These are phyloP conservation scores for Tolypocladium inflatum DNA, from an alignment of 2,329 filamentous ascomycete species.

Conservation along the genomic window DNA sequence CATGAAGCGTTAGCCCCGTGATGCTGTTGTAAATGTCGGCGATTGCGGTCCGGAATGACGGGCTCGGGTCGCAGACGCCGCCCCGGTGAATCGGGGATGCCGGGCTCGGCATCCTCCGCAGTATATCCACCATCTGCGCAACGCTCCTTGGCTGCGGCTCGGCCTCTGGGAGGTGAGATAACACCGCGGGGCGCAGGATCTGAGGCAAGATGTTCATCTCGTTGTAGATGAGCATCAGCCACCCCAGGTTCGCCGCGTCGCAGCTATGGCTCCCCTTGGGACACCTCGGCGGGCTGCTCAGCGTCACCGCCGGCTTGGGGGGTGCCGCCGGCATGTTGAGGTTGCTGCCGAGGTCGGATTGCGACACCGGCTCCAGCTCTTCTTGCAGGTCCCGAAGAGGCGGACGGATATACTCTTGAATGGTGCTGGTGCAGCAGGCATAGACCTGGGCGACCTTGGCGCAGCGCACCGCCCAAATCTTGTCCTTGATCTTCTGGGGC, in stretches of 20 bases:
- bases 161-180: constrained; percentile 12
- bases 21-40: constrained; percentile 43
- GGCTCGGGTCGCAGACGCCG: constrained; percentile 39
- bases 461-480: constrained; percentile 35
- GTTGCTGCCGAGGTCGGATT: constrained; percentile 10
- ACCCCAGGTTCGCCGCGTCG: constrained; percentile 43
- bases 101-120: constrained; percentile 34
- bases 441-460: constrained; percentile 42
- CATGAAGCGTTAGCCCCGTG: constrained; percentile 35
- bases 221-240: constrained; percentile 41
- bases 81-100: constrained; percentile 28
- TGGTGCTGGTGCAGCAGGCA: constrained; percentile 30
- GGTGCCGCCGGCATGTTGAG: constrained; percentile 9
- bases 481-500: constrained; percentile 37
- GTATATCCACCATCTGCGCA: constrained; percentile 32
- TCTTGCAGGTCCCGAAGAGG: constrained; percentile 12
- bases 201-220: constrained; percentile 34
- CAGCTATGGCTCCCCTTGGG: constrained; percentile 39
- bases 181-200: constrained; percentile 22
- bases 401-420: constrained; percentile 35
- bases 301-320: constrained; percentile 7
- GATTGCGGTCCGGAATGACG: constrained; percentile 35
- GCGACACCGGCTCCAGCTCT: constrained; percentile 9
- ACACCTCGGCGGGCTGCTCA: constrained; percentile 34
- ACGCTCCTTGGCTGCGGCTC: constrained; percentile 28